Conservation (phyloP, 2,329 filamentous ascomycete genomes). For the Camillea tinctor region DNA sequence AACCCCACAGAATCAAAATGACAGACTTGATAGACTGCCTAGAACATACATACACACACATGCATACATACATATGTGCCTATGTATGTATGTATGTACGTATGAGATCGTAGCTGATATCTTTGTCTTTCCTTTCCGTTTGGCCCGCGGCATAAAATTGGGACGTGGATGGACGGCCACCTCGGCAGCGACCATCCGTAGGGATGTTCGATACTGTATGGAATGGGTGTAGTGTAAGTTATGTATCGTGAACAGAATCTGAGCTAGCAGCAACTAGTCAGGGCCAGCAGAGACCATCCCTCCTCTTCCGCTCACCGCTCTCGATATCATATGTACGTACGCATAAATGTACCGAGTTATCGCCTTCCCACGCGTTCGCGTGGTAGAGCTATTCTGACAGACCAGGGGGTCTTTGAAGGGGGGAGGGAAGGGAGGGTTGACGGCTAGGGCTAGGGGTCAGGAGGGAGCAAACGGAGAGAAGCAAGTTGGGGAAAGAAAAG, state of each 20-base stretch:
- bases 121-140: neutral
- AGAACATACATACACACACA: neutral
- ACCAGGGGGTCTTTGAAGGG: too few relatives aligned
- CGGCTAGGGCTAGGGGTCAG: too few relatives aligned
- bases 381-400: neutral
- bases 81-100: neutral
- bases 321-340: neutral
- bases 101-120: neutral
- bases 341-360: neutral
- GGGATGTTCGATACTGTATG: neutral
- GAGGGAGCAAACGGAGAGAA: neutral
- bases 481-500: neutral
- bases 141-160: constrained; percentile 10
- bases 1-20: neutral
- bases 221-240: neutral
- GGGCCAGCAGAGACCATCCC: neutral
- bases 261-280: neutral
- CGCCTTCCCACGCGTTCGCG: neutral
- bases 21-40: neutral
- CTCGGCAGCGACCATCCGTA: constrained; percentile 18
- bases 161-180: constrained; percentile 14
- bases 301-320: neutral
- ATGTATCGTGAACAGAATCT: constrained; percentile 5
- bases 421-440: too few relatives aligned
- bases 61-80: neutral